Conservation (phyloP, 768 basidiomycete species). For the Agaricus subrufescens region DNA sequence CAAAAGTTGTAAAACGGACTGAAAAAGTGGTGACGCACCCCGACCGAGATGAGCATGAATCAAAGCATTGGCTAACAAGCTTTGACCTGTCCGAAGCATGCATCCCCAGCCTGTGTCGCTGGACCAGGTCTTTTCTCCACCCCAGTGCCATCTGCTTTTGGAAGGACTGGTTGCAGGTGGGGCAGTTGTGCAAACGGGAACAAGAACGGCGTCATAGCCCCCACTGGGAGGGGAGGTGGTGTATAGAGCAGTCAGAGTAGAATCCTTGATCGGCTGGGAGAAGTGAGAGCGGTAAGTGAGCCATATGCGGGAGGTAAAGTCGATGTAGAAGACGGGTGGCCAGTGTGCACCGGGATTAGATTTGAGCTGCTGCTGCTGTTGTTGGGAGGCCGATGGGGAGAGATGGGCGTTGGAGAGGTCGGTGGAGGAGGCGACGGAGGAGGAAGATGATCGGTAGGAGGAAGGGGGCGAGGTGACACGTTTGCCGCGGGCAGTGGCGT, state of each 20-base stretch:
- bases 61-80: slow-evolving; percentile 30
- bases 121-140: slow-evolving; percentile 68
- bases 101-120: slow-evolving; percentile 35
- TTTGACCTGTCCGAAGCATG: slow-evolving; percentile 34
- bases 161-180: slow-evolving; percentile 24
- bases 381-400: slow-evolving; percentile 4
- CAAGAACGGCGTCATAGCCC: slow-evolving; percentile 10
- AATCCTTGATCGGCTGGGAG: slow-evolving; percentile 65
- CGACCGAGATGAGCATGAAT: slow-evolving; percentile 62
- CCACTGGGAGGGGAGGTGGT: not conserved
- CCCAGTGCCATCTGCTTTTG: slow-evolving; percentile 62
- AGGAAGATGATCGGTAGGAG: slow-evolving; percentile 40
- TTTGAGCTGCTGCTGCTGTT: slow-evolving; percentile 3
- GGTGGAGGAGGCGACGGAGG: slow-evolving; percentile 22
- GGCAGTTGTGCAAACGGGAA: slow-evolving; percentile 17
- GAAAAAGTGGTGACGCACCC: slow-evolving; percentile 22
- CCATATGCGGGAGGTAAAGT: slow-evolving; percentile 88
- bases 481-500: slow-evolving; percentile 1
- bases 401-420: slow-evolving; percentile 17
- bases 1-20: not conserved
- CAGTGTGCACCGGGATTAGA: slow-evolving; percentile 49
- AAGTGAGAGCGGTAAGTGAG: slow-evolving; percentile 91
- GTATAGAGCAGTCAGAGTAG: slow-evolving; percentile 32
- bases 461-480: slow-evolving; percentile 21
- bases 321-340: slow-evolving; percentile 81